phyloP scores from a whole-genome alignment of 164 flowering plant genomes.

The Chimonanthus salicifolius region DNA sequence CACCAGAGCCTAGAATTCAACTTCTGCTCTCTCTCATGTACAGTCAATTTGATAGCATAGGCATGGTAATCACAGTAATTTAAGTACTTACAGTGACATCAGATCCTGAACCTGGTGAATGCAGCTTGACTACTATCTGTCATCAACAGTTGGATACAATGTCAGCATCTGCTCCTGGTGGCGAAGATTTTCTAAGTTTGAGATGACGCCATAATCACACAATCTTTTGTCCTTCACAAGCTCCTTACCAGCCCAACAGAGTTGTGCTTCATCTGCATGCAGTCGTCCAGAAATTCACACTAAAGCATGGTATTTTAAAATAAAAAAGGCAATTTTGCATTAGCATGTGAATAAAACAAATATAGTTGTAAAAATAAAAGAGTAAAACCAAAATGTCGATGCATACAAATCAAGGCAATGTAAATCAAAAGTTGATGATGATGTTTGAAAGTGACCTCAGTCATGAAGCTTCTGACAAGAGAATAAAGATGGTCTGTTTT shows the following conservation, averaged over 20 bases:
- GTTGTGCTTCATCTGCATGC: slow-evolving; percentile 20
- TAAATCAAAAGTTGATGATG: no score
- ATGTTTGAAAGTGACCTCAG: no score
- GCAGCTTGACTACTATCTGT: slow-evolving; percentile 16
- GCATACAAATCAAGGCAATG: no score
- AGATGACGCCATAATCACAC: slow-evolving; percentile 21
- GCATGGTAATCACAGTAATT: not conserved
- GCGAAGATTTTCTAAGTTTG: not conserved
- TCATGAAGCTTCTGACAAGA: no score
- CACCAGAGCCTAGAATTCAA: no score
- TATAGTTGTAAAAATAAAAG: no score
- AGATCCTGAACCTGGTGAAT: not conserved
- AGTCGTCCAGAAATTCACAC: slow-evolving; percentile 10
- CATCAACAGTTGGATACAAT: not conserved
- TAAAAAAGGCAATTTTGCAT: not conserved
- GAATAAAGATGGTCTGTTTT: no score
- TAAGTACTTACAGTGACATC: not conserved
- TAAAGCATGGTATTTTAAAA: not conserved
- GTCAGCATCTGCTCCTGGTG: slow-evolving; percentile 1
- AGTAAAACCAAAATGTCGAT: no score
- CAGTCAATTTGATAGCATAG: not conserved
- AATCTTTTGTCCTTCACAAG: slow-evolving; percentile 13
- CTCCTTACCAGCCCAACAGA: slow-evolving; percentile 30
- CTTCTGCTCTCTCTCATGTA: no score
- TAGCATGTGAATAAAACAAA: no score